Conservation (phyloP, 1,139 yeast genomes). For the Geotrichum fermentans region DNA sequence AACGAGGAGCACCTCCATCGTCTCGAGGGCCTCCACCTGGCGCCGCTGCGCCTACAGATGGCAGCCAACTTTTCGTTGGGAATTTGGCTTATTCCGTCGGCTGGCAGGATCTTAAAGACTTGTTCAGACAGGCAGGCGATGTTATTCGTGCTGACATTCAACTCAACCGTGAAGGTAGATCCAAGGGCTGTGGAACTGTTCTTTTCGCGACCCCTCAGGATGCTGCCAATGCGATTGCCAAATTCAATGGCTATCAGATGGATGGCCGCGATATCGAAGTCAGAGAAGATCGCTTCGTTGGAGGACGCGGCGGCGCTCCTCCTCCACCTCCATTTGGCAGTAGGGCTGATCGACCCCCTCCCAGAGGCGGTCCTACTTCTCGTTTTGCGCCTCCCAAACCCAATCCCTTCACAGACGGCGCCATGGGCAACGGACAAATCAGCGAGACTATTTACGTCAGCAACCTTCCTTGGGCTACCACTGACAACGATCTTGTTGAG, state of each 20-base stretch:
- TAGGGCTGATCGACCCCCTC: conserved; percentile 25
- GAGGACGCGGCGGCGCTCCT: conserved; percentile 55
- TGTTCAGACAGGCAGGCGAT: conserved; percentile 72
- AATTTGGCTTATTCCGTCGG: conserved; percentile 74
- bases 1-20: conserved; percentile 27
- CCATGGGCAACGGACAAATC: conserved; percentile 59
- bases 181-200: conserved; percentile 86
- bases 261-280: conserved; percentile 87
- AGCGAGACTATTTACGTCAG: conserved; percentile 62
- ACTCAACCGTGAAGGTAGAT: conserved; percentile 63
- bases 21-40: conserved; percentile 22
- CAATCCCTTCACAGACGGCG: conserved; percentile 57
- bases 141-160: conserved; percentile 79
- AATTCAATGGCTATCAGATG: conserved; percentile 88
- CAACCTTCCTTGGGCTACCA: conserved; percentile 85
- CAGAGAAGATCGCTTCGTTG: conserved; percentile 41
- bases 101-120: conserved; percentile 83
- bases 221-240: conserved; percentile 85
- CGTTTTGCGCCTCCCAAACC: conserved; percentile 24
- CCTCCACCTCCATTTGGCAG: conserved; percentile 17
- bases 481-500: conserved; percentile 77
- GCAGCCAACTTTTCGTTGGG: conserved; percentile 69
- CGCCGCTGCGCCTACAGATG: conserved; percentile 24
- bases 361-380: conserved; percentile 23
- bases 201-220: conserved; percentile 82